Percentiles rank a stretch among this genome's conserved stretches.
Conservation (phyloP, 1,139 yeast genomes). For the Magnusiomyces clavatus region DNA sequence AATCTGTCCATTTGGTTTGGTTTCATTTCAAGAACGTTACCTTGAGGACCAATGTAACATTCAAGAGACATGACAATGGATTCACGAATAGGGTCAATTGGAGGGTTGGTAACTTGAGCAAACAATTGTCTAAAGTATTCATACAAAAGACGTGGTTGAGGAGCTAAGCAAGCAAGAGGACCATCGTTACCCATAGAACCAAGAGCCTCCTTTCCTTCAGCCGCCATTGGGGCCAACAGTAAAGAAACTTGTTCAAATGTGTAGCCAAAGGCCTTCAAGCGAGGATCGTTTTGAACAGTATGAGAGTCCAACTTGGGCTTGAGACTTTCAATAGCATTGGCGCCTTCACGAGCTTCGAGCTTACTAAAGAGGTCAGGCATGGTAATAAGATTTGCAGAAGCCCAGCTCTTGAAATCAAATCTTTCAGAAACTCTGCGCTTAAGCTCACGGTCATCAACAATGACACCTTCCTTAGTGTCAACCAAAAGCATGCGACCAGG, state of each 20-base stretch:
- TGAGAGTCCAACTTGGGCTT: conserved; percentile 31
- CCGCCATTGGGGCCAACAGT: conserved; percentile 88
- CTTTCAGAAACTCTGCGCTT: conserved; percentile 75
- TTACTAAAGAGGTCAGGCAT: conserved; percentile 66
- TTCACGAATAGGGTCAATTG: conserved; percentile 97
- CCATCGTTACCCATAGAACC: conserved; percentile 99
- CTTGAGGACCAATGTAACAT: conserved; percentile 96
- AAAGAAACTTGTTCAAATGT: conserved; percentile 84
- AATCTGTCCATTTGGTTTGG: conserved; percentile 88
- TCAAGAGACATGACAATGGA: conserved; percentile 94
- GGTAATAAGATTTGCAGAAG: conserved; percentile 74
- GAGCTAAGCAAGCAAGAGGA: conserved; percentile 92
- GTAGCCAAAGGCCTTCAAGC: conserved; percentile 82
- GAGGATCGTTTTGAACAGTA: conserved; percentile 68
- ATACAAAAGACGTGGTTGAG: conserved; percentile 82
- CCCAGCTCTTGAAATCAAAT: conserved; percentile 91
- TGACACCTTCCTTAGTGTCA: conserved; percentile 85
- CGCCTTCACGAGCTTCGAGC: conserved; percentile 42
- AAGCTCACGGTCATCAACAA: conserved; percentile 87
- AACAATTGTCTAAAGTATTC: conserved; percentile 95
- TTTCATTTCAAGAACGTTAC: conserved; percentile 87
- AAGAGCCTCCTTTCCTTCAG: conserved; percentile 83
- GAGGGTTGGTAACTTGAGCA: conserved; percentile 98
- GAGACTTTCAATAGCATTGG: conserved; percentile 29
- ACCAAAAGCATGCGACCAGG: conserved; percentile 97